Evolutionary conservation across 2,329 filamentous ascomycete species (phyloP).

Genomic region (Colletotrichum sp.): DNA sequence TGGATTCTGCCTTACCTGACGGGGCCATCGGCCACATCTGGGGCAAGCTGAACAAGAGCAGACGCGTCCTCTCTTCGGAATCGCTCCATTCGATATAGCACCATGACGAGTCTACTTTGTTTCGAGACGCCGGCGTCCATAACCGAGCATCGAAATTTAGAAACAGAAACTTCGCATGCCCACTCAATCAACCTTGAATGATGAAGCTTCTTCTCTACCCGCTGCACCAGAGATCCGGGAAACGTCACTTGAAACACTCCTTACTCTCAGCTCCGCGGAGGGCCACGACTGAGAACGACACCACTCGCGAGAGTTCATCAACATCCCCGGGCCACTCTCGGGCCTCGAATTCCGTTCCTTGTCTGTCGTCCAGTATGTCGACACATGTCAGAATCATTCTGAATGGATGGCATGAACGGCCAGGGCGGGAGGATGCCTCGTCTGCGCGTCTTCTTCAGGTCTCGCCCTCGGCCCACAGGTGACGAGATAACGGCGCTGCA

Average conservation of each 20-base stretch:
- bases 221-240: not conserved
- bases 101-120: slow-evolving; percentile 10
- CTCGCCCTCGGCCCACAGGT: not conserved
- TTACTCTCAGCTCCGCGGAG: not conserved
- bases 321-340: not conserved
- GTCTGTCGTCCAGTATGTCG: not conserved
- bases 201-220: not conserved
- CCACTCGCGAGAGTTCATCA: not conserved
- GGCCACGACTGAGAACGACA: not conserved
- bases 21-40: not conserved
- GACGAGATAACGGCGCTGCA: slow-evolving; percentile 13
- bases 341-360: not conserved
- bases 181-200: not conserved
- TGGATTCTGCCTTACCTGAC: slow-evolving; percentile 19
- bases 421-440: not conserved
- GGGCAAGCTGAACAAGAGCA: slow-evolving; percentile 14
- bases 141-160: not conserved
- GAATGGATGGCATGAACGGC: not conserved
- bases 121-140: slow-evolving; percentile 6
- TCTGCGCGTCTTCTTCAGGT: not conserved
- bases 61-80: not conserved
- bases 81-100: not conserved
- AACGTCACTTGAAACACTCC: slow-evolving; percentile 7
- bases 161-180: not conserved
- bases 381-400: not conserved